Base-by-base conservation (phyloP, 495 filamentous ascomycete genomes). In the Sordaria brevicollis region DNA sequence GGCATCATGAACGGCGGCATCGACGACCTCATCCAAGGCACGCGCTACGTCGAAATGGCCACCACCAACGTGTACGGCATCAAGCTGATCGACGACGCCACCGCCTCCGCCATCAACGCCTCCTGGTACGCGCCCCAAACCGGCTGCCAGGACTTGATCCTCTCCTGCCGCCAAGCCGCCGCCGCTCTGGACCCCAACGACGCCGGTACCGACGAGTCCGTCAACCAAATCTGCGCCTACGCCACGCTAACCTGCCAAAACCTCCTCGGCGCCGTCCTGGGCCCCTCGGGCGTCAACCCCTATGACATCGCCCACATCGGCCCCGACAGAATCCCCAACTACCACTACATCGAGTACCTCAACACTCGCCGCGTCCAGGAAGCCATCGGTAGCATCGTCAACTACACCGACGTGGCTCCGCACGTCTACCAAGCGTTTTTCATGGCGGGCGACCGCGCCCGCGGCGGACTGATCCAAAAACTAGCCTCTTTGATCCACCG, bases 1-100 rank as follows among this genome's bases (percentile, higher is more conserved):
- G 83, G 86, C 11, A 87, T 89, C 65, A 74, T 92, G 65, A 93
- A 94, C 76, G 92, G 90, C 39, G 93, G 92, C 71, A 83, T 94
- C 65, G 92, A 96, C 77, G 84, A 88, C 65, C 75, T 88, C n/a
- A 84, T 89, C 9, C 91, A 94, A 79, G 84, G 81, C 11, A 85
- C 87, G 1, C 86, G 80, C 65, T 94, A 93, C 73, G 86, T 90
- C 2, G 76, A 83, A 17, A 89, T 92, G 77, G 89, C 89, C 15
- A 83, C 87, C 65, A 88, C 89, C 78, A 96, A 95, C 74, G 90
- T 91, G 4, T 96, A 93, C 73, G 88, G 87, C 9, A 85, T 94
- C 34, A 75, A 88, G 69, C 82, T 88, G 0, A 86, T 92, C 74
- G 81, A 73, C 73, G 80, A 72, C 73, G 85, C 78, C 65, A 71